phyloP scores from a whole-genome alignment of 1,139 yeast genomes.

The Pneumocystis carinii region DNA sequence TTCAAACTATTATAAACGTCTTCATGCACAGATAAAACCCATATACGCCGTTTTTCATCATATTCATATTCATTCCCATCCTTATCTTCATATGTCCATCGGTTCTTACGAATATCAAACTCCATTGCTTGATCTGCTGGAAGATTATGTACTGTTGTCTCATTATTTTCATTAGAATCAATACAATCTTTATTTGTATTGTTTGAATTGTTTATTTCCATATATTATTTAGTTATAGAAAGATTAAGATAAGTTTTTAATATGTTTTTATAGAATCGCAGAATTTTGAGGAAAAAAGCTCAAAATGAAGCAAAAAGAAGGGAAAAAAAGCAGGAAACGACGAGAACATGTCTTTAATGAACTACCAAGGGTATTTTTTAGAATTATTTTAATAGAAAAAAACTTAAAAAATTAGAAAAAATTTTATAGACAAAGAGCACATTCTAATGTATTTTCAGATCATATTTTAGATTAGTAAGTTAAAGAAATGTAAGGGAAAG shows the following conservation, averaged over 20 bases:
- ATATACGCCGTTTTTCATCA: constrained; percentile 2
- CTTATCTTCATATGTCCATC: constrained; percentile 9
- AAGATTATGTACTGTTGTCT: not conserved
- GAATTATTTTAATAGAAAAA: too few species aligned
- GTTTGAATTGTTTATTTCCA: not conserved
- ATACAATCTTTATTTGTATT: not conserved
- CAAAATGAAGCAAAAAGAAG: not conserved
- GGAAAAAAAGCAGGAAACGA: not conserved
- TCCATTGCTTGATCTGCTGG: not conserved
- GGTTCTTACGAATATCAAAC: not conserved
- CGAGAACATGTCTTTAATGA: not conserved
- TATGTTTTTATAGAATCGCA: not conserved
- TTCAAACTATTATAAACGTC: not conserved
- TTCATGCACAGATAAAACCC: constrained; percentile 3
- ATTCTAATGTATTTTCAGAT: constrained; percentile 93
- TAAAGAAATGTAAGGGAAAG: not conserved
- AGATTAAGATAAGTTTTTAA: not conserved
- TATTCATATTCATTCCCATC: constrained; percentile 7
- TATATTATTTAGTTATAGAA: not conserved
- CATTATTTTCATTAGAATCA: not conserved
- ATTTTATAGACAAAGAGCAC: constrained; percentile 92
- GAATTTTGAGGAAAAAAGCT: not conserved
- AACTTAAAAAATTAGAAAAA: constrained; percentile 38
- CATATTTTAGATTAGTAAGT: constrained; percentile 62
- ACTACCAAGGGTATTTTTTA: not conserved